These are phyloP conservation scores for Cladophialophora chaetospira DNA, from an alignment of 2,329 filamentous ascomycete species.

Conservation along the genomic window DNA sequence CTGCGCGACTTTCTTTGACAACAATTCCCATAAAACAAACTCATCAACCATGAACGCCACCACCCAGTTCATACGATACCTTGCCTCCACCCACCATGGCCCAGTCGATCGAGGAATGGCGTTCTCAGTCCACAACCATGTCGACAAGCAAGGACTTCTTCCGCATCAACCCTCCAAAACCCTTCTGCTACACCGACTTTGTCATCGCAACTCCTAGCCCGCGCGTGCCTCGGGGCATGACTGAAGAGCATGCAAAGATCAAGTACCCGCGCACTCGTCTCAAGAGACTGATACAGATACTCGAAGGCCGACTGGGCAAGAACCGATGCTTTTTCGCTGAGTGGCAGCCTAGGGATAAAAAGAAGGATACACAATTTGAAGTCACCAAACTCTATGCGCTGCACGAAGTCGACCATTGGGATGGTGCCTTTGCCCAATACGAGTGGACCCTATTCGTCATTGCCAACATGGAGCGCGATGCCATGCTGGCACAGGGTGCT, in stretches of 20 bases:
- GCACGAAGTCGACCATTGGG: slow-evolving; percentile 27
- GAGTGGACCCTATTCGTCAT: slow-evolving; percentile 25
- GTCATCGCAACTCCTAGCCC: slow-evolving; percentile 15
- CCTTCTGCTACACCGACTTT: slow-evolving; percentile 17
- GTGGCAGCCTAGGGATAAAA: background rate
- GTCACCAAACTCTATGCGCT: slow-evolving; percentile 22
- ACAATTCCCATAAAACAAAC: background rate
- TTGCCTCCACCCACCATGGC: background rate
- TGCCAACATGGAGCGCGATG: slow-evolving; percentile 23
- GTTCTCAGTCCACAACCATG: background rate
- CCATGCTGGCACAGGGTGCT: background rate
- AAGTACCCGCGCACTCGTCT: slow-evolving; percentile 8
- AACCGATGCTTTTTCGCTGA: slow-evolving; percentile 14
- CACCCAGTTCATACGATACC: background rate
- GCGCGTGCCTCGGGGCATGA: slow-evolving; percentile 1
- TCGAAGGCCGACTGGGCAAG: slow-evolving; percentile 15
- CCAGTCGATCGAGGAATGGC: background rate
- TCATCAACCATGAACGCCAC: background rate
- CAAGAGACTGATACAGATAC: slow-evolving; percentile 1
- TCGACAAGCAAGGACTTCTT: background rate
- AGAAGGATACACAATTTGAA: slow-evolving; percentile 9
- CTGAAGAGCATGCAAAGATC: background rate
- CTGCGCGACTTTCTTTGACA: background rate
- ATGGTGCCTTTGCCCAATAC: slow-evolving; percentile 13
- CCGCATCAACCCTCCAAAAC: slow-evolving; percentile 15